Evolutionary conservation across 2,329 filamentous ascomycete species (phyloP), one percentile per base, ranked within the genome.

Genomic region (Trichoderma atroviride): DNA sequence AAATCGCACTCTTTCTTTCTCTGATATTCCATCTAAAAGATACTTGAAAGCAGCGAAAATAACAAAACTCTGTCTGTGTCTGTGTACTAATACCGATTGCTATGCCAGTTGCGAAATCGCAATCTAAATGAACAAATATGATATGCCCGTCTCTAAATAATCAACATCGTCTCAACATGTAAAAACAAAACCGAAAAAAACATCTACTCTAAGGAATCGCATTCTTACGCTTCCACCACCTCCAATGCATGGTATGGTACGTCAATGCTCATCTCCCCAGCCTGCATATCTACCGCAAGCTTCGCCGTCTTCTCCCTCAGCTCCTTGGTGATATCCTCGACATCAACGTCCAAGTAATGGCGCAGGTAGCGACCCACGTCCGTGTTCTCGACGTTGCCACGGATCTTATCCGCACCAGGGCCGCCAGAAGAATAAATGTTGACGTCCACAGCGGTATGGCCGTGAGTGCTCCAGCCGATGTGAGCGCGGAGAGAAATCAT

Each of bases 341-440:
- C 88, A 76, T 97, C 90, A 1, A 98, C 88, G 60, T 87, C 87
- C 0, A 99, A 86, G 76, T 96, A 99, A 10, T 89, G 83, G 9
- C 88, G 84, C 69, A 99, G 81, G 79, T 97, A 99, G 56, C 87
- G 83, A 40, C 96, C 96, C 0, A 99, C 86, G 31, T 98, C 94
- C 0, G 91, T 98, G 78, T 99, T 99, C 83, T 99, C 96, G 67
- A 96, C 90, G 78, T 98, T 98, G 9, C 95, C 95, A 3, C 88
- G 83, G 7, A 97, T 84, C 16, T 86, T 83, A 55, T 87, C 85
- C 0, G 90, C 87, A 47, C 87, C 85, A 0, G 87, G 85, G 4
- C 92, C 89, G 57, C 85, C 85, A 0, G 92, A 94, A 64, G 92
- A 91, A 81, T 98, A 99, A 73, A 99, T 93, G 79, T 99, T 99